Evolutionary conservation across 202 grass and related monocot genomes (phyloP).

Genomic region (Schoenoplectus tabernaemontani): DNA sequence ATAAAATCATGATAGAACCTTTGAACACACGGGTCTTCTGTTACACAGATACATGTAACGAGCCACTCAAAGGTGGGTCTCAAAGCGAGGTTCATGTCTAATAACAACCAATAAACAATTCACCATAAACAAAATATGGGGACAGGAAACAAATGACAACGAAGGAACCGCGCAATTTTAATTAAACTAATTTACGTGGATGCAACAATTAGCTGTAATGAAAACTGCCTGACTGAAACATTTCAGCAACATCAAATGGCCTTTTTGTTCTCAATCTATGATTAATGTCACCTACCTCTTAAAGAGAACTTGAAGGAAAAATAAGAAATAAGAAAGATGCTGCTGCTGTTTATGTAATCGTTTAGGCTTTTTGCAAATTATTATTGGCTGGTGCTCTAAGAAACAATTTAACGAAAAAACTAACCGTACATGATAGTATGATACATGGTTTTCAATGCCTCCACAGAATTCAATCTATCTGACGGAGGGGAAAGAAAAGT

Average conservation of each 20-base stretch:
- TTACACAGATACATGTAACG: background rate
- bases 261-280: background rate
- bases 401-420: background rate
- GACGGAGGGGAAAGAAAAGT: background rate
- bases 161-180: background rate
- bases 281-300: background rate
- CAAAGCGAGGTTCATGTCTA: background rate
- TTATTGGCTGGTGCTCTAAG: background rate
- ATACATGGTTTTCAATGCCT: background rate
- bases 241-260: background rate
- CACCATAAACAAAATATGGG: too few relatives aligned
- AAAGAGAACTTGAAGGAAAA: background rate
- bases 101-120: background rate
- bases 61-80: background rate
- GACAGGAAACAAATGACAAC: background rate
- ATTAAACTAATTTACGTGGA: background rate
- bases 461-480: too few relatives aligned
- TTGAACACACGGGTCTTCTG: background rate
- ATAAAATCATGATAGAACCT: slow-evolving; percentile 8
- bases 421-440: too few relatives aligned
- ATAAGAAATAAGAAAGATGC: background rate
- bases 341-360: background rate
- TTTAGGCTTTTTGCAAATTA: background rate
- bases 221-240: background rate
- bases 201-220: background rate